Evolutionary conservation across 352 stramenopile genomes (phyloP).

Genomic region (Vaucheria bursata): DNA sequence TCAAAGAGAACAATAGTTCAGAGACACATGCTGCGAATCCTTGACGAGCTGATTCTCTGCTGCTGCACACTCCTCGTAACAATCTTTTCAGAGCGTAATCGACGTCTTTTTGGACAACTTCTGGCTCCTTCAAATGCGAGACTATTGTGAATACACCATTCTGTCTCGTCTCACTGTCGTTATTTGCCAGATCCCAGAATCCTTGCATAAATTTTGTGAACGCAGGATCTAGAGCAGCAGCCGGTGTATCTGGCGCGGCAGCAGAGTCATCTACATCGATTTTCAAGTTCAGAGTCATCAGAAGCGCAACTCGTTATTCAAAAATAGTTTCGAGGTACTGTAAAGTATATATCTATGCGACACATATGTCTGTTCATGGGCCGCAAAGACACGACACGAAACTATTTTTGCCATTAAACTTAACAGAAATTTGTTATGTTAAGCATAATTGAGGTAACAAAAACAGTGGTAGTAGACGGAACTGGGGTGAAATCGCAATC

Average conservation of each 20-base stretch:
- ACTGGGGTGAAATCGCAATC: too few relatives aligned
- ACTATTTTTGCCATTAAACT: too few relatives aligned
- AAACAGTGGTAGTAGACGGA: too few relatives aligned
- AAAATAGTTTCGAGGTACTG: too few relatives aligned
- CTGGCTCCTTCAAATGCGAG: neutral
- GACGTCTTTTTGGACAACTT: conserved; percentile 51
- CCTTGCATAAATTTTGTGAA: conserved; percentile 48
- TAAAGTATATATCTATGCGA: too few relatives aligned
- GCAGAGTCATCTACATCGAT: neutral
- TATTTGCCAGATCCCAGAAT: conserved; percentile 43
- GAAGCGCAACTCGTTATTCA: too few relatives aligned
- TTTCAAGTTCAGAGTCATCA: neutral
- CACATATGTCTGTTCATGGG: too few relatives aligned
- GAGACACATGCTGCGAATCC: conserved; percentile 63
- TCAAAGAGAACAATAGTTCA: conserved; percentile 60
- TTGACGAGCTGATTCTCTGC: conserved; percentile 70
- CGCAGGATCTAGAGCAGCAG: neutral
- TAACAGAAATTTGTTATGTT: too few relatives aligned
- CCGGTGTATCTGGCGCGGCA: neutral
- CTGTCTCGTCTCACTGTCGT: conserved; percentile 20
- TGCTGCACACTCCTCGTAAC: conserved; percentile 73
- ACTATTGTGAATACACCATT: neutral
- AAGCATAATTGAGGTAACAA: too few relatives aligned
- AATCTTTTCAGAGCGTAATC: conserved; percentile 79
- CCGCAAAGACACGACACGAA: too few relatives aligned